Evolutionary conservation across 2,329 filamentous ascomycete species (phyloP), one percentile per base, ranked within the genome.

Genomic region (Myotisia sp.): DNA sequence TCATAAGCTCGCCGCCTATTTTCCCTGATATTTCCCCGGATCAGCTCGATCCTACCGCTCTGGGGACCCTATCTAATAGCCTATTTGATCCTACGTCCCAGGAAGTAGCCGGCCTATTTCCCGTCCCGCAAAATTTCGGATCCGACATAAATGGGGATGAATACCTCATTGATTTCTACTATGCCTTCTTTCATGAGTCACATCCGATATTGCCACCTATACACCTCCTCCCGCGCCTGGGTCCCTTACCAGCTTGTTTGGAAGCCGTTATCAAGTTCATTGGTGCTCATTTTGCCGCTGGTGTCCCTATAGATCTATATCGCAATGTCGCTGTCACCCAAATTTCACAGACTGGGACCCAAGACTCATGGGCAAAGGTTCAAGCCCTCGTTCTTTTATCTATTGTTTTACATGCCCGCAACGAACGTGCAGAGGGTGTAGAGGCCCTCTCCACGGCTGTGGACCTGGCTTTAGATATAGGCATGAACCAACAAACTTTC

Each of bases 361-460:
- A 51, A 5, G 59, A 59, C 14, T 70, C 71, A 28, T 64, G 71
- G 27, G 71, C 76, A 37, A 75, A 77, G 47, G 74, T 92, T 0
- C 86, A 93, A 58, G 76, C 82, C 3, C 66, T 90, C 51, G 58
- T 92, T 28, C 63, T 93, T 3, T 70, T 84, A 35, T 68, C 84
- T 14, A 76, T 93, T 42, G 76, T 76, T 0, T 64, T 92, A 5
- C 82, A 93, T 50, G 81, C 82, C 4, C 74, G 71, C 43, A 79
- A 78, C 47, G 70, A 85, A 43, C 74, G 79, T 27, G 68, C 73
- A 17, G 73, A 74, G 49, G 78, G 82, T 0, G 66, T 74, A 7
- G 65, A 76, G 29, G 66, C 83, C 12, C 68, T 93, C 13, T 60
- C 63, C 7, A 68, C 76, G 19, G 79, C 76, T 2, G 77, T 85